Conservation (phyloP, 768 basidiomycete species). For the Termitomyces sp. region DNA sequence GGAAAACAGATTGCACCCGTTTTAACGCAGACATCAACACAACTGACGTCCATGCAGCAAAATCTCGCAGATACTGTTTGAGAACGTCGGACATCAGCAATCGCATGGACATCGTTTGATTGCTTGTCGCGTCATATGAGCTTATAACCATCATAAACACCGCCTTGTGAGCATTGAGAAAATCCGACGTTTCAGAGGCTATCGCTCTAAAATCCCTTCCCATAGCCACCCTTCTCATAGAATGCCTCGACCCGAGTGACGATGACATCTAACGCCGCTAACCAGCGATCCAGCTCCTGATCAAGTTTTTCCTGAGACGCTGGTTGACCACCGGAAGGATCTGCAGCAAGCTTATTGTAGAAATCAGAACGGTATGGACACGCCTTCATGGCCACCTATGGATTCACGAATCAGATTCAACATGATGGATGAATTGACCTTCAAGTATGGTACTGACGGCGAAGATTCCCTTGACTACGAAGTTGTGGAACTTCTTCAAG, state of each 20-base stretch:
- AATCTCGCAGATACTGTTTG: neutral
- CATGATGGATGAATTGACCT: neutral
- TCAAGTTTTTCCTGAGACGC: slow-evolving; percentile 45
- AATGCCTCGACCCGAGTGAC: slow-evolving; percentile 51
- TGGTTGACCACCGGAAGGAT: slow-evolving; percentile 45
- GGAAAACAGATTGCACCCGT: neutral
- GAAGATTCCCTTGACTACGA: slow-evolving; percentile 62
- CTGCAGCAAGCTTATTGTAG: slow-evolving; percentile 60
- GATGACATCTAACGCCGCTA: slow-evolving; percentile 53
- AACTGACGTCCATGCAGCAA: neutral
- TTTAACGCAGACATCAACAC: neutral
- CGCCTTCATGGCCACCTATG: slow-evolving; percentile 58
- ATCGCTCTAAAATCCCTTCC: slow-evolving; percentile 35
- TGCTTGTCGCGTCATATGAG: neutral
- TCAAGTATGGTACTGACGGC: slow-evolving; percentile 32
- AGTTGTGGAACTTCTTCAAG: slow-evolving; percentile 81
- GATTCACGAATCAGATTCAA: neutral
- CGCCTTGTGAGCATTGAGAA: neutral
- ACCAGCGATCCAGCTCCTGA: slow-evolving; percentile 60
- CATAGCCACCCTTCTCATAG: slow-evolving; percentile 56
- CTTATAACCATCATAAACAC: neutral
- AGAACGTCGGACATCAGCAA: neutral
- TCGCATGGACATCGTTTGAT: neutral
- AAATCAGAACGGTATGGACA: slow-evolving; percentile 65
- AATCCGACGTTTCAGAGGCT: neutral